Evolutionary conservation across 495 filamentous ascomycete genomes (phyloP), one percentile per base, ranked within the genome.

Genomic region (Chaetomium cochliodes): DNA sequence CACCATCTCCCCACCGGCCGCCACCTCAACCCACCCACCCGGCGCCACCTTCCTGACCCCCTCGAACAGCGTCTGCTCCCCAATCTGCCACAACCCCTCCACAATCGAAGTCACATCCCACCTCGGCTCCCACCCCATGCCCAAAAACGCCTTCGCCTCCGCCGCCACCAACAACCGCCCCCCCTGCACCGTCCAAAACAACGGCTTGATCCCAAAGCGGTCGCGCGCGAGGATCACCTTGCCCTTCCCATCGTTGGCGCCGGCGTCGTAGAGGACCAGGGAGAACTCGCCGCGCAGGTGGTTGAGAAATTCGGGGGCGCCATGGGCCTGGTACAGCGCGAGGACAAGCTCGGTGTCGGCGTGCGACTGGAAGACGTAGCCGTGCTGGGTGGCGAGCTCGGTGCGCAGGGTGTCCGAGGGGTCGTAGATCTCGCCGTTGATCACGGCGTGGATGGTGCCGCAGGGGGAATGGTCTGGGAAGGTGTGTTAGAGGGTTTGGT

Each of bases 391-490:
- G 9, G 64, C 22, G 30, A 81, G 69, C 18, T 76, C 58, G 0
- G 52, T 60, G 4, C 78, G 78, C n/a, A 82, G 70, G 13, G 67
- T 58, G 20, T 82, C 77, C 20, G 0, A 16, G 3, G 37, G 15
- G 56, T 81, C 79, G 68, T 85, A 86, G 44, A 86, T 72, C 67
- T 85, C 84, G 60, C 84, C 84, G 60, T 85, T 85, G 60, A 85
- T 78, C 47, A 85, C 78, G 5, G 80, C 82, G 70, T 84, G 80
- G 30, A 85, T 73, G 0, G 50, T 66, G 41, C 68, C 63, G 49
- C 74, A 70, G n/a, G 22, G 46, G 67, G 73, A 71, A 51, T 80
- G 74, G 59, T 85, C n/a, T 50, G 20, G 44, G 15, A 16, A n/a
- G 44, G 15, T 20, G 44, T 47, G 44, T 47, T 47, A 47, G 15